Percentiles rank a stretch among this genome's conserved stretches.
These are phyloP conservation scores for Russula sp. DNA, from an alignment of 768 basidiomycete genomes.

Conservation along the genomic window DNA sequence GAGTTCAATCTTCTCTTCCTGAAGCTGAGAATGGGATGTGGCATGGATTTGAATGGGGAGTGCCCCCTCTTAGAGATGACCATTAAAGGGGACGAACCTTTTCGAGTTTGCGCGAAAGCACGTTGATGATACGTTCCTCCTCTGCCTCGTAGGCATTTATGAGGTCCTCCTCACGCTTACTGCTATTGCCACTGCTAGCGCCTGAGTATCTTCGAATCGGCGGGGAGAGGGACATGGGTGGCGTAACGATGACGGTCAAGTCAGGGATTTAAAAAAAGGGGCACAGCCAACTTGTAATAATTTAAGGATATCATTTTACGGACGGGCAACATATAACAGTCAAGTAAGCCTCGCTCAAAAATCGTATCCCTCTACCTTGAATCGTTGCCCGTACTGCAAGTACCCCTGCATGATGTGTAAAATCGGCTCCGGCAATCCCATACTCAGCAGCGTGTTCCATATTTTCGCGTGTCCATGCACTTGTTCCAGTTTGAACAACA, in stretches of 20 bases:
- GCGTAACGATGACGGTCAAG: not conserved
- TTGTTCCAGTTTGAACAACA: slow-evolving; percentile 90
- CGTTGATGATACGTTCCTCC: slow-evolving; percentile 82
- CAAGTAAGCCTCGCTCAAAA: slow-evolving; percentile 38
- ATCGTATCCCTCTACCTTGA: slow-evolving; percentile 84
- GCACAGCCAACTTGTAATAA: not conserved
- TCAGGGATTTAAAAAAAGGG: not conserved
- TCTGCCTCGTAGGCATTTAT: slow-evolving; percentile 89
- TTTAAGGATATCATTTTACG: slow-evolving; percentile 15
- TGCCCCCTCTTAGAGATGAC: not conserved
- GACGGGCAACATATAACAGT: not conserved
- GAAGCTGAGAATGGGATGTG: slow-evolving; percentile 44
- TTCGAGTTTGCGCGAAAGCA: slow-evolving; percentile 77
- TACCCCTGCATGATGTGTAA: slow-evolving; percentile 92
- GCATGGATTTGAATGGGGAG: slow-evolving; percentile 1
- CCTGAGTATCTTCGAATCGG: slow-evolving; percentile 55
- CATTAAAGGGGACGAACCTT: slow-evolving; percentile 45
- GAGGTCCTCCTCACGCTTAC: slow-evolving; percentile 59
- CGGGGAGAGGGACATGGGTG: slow-evolving; percentile 41
- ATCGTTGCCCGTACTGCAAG: slow-evolving; percentile 78
- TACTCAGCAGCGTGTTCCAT: slow-evolving; percentile 85
- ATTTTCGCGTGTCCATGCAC: slow-evolving; percentile 94
- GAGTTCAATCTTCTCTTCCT: slow-evolving; percentile 78
- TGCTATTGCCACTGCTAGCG: slow-evolving; percentile 41
- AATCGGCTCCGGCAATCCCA: slow-evolving; percentile 87